Evolutionary conservation across 352 stramenopile species (phyloP).

Genomic region (Pythium oligandrum): DNA sequence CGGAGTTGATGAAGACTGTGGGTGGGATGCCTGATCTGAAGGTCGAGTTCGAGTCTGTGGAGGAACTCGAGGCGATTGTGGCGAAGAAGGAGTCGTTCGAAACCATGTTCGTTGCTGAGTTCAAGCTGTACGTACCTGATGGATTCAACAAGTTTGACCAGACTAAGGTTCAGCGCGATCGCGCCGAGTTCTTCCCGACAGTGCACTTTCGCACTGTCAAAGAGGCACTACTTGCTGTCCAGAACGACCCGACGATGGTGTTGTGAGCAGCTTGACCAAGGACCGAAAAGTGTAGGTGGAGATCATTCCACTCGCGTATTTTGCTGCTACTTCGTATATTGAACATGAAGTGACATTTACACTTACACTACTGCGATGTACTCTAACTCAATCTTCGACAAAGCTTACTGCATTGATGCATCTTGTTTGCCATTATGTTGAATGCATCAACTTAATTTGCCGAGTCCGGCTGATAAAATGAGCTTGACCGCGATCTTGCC

Average conservation of each 20-base stretch:
- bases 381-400: too few relatives aligned
- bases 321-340: too few relatives aligned
- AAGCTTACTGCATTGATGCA: too few relatives aligned
- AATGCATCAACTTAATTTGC: too few relatives aligned
- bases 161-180: conserved; percentile 23
- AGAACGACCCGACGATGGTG: conserved; percentile 22
- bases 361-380: too few relatives aligned
- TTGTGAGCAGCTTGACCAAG: too few relatives aligned
- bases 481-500: too few relatives aligned
- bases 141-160: conserved; percentile 19
- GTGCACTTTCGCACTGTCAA: conserved; percentile 24
- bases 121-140: conserved; percentile 18
- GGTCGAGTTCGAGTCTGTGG: conserved; percentile 12
- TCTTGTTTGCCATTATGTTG: too few relatives aligned
- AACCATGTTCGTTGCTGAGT: conserved; percentile 5
- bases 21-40: conserved; percentile 21
- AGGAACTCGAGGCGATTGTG: conserved; percentile 14
- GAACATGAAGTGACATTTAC: too few relatives aligned
- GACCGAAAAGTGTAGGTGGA: too few relatives aligned
- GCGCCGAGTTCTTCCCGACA: conserved; percentile 20
- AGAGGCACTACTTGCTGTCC: conserved; percentile 19
- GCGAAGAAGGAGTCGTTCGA: conserved; percentile 10
- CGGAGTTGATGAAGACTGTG: conserved; percentile 20
- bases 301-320: too few relatives aligned
- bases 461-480: too few relatives aligned